Percentiles rank a stretch among this genome's conserved stretches.
Evolutionary conservation across 768 basidiomycete genomes (phyloP).

Genomic region (Boletus rubropictus): DNA sequence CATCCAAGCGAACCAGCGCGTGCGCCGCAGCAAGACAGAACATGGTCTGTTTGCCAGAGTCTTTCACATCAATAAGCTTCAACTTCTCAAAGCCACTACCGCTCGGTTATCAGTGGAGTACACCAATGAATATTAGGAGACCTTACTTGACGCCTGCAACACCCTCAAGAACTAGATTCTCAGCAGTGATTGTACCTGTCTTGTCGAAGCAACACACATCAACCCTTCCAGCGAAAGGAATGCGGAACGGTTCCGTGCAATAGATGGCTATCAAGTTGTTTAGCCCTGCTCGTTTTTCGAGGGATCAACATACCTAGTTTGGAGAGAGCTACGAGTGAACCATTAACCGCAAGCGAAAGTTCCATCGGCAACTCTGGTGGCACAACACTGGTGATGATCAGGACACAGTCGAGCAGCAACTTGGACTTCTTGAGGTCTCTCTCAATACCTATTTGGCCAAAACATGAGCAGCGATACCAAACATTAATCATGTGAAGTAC

Average conservation of each 20-base stretch:
- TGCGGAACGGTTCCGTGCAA: constrained; percentile 98
- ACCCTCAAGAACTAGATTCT: constrained; percentile 91
- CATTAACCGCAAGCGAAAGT: constrained; percentile 91
- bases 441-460: constrained; percentile 62
- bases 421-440: constrained; percentile 92
- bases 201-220: constrained; percentile 99
- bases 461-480: constrained; percentile 4
- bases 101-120: constrained; percentile 2
- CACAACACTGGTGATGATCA: constrained; percentile 96
- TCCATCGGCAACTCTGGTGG: constrained; percentile 99
- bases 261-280: constrained; percentile 69
- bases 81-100: constrained; percentile 51
- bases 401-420: constrained; percentile 87
- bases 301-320: constrained; percentile 66
- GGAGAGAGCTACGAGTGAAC: constrained; percentile 85
- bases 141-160: constrained; percentile 86
- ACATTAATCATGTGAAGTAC: constrained; percentile 35
- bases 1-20: constrained; percentile 89
- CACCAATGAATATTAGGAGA: not conserved
- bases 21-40: constrained; percentile 91
- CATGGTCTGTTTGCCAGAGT: constrained; percentile 71
- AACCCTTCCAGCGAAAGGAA: constrained; percentile 90
- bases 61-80: constrained; percentile 74
- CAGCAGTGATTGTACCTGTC: constrained; percentile 97
- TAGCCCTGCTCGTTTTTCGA: not conserved